A percentile compares a stretch with the other conserved stretches of the same genome.
phyloP scores from a whole-genome alignment of 2,329 filamentous ascomycete genomes.

The Colletotrichum sublineola region DNA sequence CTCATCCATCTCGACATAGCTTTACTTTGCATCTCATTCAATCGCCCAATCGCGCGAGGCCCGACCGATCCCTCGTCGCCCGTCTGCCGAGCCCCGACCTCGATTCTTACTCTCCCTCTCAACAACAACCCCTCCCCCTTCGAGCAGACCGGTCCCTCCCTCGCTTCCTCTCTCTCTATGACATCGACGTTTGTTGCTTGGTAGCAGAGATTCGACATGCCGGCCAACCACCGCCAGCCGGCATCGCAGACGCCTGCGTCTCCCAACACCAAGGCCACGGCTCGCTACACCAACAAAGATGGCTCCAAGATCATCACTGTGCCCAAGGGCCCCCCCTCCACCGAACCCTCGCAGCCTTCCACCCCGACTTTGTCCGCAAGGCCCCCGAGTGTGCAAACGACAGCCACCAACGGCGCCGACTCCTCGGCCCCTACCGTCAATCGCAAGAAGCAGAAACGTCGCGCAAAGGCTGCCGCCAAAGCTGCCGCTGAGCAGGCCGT shows the following conservation, averaged over 20 bases:
- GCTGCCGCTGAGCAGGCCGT: conserved; percentile 59
- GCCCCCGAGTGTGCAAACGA: conserved; percentile 47
- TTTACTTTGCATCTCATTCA: conserved; percentile 19
- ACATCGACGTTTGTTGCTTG: conserved; percentile 51
- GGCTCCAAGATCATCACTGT: conserved; percentile 78
- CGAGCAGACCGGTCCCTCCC: conserved; percentile 37
- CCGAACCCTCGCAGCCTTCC: conserved; percentile 68
- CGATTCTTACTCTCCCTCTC: not conserved
- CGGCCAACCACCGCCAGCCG: conserved; percentile 66
- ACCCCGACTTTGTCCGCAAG: conserved; percentile 60
- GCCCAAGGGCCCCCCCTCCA: conserved; percentile 65
- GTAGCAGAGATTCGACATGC: conserved; percentile 58
- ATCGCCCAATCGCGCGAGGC: conserved; percentile 18
- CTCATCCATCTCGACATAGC: conserved; percentile 23
- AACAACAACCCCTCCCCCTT: not conserved
- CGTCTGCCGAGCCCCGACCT: not conserved
- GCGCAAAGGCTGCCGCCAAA: conserved; percentile 85
- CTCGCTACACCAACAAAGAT: conserved; percentile 77
- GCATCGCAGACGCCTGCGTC: conserved; percentile 64
- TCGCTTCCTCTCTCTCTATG: conserved; percentile 51
- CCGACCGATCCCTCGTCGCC: not conserved
- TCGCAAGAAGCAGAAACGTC: conserved; percentile 94
- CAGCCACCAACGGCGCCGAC: conserved; percentile 45
- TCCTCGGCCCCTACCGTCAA: conserved; percentile 72
- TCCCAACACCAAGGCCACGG: conserved; percentile 64